These are phyloP conservation scores for Microcera coccophila DNA, from an alignment of 2,329 filamentous ascomycete species.

Conservation along the genomic window DNA sequence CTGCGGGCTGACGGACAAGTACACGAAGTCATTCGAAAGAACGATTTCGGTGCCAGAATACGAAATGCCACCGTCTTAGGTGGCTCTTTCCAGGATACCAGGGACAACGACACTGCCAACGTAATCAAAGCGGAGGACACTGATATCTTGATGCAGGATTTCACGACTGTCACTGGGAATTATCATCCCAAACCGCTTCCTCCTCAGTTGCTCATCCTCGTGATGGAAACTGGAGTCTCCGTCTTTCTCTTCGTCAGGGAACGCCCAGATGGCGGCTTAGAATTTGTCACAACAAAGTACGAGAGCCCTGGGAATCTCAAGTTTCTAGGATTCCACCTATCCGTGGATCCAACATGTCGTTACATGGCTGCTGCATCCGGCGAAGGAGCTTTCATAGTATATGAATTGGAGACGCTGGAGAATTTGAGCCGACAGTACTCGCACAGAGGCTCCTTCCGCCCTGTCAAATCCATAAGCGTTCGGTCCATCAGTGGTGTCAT, in stretches of 20 bases:
- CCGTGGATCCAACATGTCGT: constrained; percentile 71
- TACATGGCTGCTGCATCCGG: constrained; percentile 67
- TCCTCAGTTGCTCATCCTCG: constrained; percentile 76
- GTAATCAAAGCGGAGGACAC: constrained; percentile 39
- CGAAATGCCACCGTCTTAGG: constrained; percentile 75
- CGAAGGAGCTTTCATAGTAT: constrained; percentile 68
- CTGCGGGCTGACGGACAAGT: constrained; percentile 66
- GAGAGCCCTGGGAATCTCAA: constrained; percentile 55
- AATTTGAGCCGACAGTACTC: constrained; percentile 50
- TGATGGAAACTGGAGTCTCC: constrained; percentile 67
- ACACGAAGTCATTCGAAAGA: constrained; percentile 70
- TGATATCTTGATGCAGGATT: constrained; percentile 36
- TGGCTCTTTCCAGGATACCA: constrained; percentile 30
- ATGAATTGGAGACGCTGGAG: constrained; percentile 59
- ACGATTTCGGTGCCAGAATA: constrained; percentile 75
- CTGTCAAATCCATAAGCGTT: constrained; percentile 49
- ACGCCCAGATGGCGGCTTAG: constrained; percentile 40
- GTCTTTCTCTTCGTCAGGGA: constrained; percentile 70
- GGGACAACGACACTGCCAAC: constrained; percentile 19
- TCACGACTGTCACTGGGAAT: constrained; percentile 9
- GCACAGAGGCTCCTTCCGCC: constrained; percentile 45
- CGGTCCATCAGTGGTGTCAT: constrained; percentile 66
- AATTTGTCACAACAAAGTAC: constrained; percentile 59
- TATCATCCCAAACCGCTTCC: constrained; percentile 44
- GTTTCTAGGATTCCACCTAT: constrained; percentile 62